Evolutionary conservation across 179 eudicot species (phyloP).

Genomic region (Silene coronaria): DNA sequence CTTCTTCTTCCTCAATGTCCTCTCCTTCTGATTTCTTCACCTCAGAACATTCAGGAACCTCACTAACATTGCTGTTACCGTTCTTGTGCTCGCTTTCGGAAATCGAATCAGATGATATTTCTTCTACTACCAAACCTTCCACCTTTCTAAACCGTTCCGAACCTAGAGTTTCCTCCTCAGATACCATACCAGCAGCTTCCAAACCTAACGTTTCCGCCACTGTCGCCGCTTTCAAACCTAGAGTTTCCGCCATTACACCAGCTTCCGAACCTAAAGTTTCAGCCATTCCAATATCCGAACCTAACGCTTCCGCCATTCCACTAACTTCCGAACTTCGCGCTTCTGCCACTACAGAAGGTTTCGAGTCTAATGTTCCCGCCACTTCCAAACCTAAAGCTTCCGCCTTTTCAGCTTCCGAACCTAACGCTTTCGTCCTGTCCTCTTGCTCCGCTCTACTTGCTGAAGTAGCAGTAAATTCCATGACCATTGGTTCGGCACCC

Average conservation of each 20-base stretch:
- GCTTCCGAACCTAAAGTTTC: no score
- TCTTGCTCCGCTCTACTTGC: background rate
- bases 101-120: conserved; percentile 34
- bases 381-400: conserved; percentile 13
- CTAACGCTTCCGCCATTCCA: conserved; percentile 32
- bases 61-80: background rate
- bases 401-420: conserved; percentile 16
- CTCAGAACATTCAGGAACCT: conserved; percentile 14
- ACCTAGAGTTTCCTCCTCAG: background rate
- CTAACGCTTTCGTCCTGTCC: background rate
- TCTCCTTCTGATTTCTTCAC: conserved; percentile 31
- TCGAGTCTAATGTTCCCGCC: conserved; percentile 7
- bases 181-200: conserved; percentile 16
- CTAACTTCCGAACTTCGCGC: background rate
- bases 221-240: background rate
- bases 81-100: conserved; percentile 30
- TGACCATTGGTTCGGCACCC: conserved; percentile 10
- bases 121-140: conserved; percentile 40
- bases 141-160: conserved; percentile 17
- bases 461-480: conserved; percentile 15
- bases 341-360: conserved; percentile 21
- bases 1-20: conserved; percentile 16
- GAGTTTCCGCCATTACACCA: background rate
- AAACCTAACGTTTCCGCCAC: background rate
- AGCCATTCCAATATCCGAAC: conserved; percentile 26